Evolutionary conservation across 73 alveolate species (phyloP), one percentile per base, ranked within the genome.

Genomic region (Symbiodinium natans): DNA sequence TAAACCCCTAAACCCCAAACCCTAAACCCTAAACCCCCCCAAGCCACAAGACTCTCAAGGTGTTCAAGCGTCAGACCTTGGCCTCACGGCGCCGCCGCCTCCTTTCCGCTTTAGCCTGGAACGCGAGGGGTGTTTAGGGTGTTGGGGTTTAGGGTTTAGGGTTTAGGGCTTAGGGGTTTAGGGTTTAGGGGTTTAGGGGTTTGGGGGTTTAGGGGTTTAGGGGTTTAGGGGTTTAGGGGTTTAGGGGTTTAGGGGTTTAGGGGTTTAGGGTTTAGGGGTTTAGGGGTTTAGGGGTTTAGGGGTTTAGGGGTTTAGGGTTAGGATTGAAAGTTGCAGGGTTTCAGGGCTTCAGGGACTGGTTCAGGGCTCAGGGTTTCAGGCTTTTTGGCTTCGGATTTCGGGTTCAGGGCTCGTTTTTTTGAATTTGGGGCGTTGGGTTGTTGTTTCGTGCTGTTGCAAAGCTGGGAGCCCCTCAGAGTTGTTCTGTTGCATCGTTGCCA

Each of bases 101-200:
- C n/a, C n/a, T n/a, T n/a, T n/a, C n/a, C n/a, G n/a, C 74, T 56
- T 21, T 56, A 21, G 74, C 31, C 74, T 46, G 6, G 59, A 13
- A 46, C 6, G 59, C 21, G 59, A 13, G 59, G 6, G 13, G 59
- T 6, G 74, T 56, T 56, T 56, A 56, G 74, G 74, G 74, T 56
- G 25, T 21, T 11, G 31, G 31, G 74, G 74, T 56, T 56, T 56
- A 56, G 74, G 74, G 74, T 56, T 8, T 56, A 9, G 74, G 74
- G 74, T 19, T 56, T 56, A 21, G 74, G 74, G 74, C 15, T 56
- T 56, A 9, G 6, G 59, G 59, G 59, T 46, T 56, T 56, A 56
- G 31, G 74, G 74, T 56, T 56, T 56, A 56, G 33, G 74, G 56
- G 74, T 56, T 56, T 56, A 56, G 74, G 74, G 74, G 74, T 56